Evolutionary conservation across 257 asterid genomes (phyloP).

Genomic region (Cruciata laevipes): DNA sequence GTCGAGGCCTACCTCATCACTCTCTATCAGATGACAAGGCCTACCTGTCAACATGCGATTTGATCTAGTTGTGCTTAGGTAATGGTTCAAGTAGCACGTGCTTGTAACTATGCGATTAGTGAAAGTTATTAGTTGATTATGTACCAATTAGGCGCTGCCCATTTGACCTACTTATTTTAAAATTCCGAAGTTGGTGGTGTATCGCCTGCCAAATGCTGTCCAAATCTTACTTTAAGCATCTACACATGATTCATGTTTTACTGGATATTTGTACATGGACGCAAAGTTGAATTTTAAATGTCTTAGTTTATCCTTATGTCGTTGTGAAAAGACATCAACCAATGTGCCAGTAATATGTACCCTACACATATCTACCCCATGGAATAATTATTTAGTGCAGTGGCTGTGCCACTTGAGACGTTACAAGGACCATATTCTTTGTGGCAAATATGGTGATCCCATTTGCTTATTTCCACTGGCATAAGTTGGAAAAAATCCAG

Average conservation of each 20-base stretch:
- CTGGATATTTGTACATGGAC: background rate
- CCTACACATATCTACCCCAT: background rate
- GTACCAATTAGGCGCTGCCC: background rate
- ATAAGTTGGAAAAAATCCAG: background rate
- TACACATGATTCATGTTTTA: background rate
- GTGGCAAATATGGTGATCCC: background rate
- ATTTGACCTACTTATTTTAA: background rate
- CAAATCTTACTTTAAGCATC: background rate
- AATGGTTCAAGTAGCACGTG: background rate
- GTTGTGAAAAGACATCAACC: background rate
- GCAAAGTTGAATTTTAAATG: background rate
- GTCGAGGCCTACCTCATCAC: constrained; percentile 1
- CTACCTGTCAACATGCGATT: no score
- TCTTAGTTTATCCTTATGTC: no score
- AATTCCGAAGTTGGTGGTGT: background rate
- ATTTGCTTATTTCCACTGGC: background rate
- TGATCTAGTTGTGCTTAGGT: background rate
- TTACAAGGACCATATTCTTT: background rate
- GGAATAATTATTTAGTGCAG: background rate
- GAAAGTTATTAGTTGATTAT: background rate
- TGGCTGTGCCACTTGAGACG: background rate
- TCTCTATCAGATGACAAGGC: background rate
- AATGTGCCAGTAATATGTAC: background rate
- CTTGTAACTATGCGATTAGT: background rate
- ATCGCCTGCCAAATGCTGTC: background rate